Evolutionary conservation across 2,329 filamentous ascomycete species (phyloP).

Genomic region (Fusarium tricinctum): DNA sequence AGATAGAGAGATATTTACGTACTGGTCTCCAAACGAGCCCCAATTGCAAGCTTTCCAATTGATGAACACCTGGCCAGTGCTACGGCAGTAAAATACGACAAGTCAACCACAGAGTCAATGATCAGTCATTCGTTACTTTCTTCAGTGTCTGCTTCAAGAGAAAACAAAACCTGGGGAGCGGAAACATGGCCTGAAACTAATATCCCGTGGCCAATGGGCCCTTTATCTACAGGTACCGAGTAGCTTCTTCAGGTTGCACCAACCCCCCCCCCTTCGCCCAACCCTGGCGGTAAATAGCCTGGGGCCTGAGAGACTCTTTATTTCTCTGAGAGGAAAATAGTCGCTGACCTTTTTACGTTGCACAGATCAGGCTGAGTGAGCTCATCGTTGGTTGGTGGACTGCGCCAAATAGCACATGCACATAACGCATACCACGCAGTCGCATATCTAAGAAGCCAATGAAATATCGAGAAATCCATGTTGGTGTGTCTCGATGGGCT

Average conservation of each 20-base stretch:
- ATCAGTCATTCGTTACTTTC: constrained; percentile 33
- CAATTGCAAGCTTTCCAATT: constrained; percentile 1
- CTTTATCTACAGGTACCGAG: not conserved
- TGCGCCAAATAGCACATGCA: not conserved
- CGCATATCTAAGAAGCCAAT: constrained; percentile 42
- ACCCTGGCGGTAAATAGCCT: constrained; percentile 33
- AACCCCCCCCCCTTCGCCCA: constrained; percentile 26
- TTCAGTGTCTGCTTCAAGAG: not conserved
- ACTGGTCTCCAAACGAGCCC: constrained; percentile 6
- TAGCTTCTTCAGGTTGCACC: constrained; percentile 37
- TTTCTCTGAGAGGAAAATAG: constrained; percentile 4
- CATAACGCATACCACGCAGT: constrained; percentile 10
- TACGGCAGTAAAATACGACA: constrained; percentile 44
- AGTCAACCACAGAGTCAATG: constrained; percentile 34
- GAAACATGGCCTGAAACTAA: constrained; percentile 22
- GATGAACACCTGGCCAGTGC: constrained; percentile 51
- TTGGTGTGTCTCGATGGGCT: constrained; percentile 39
- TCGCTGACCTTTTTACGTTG: constrained; percentile 31
- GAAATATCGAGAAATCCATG: constrained; percentile 32
- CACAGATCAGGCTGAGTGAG: constrained; percentile 34
- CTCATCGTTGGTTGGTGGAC: constrained; percentile 19
- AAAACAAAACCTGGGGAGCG: constrained; percentile 5
- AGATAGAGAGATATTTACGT: constrained; percentile 21
- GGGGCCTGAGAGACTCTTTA: not conserved
- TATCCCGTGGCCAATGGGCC: constrained; percentile 37